Evolutionary conservation across 1,139 yeast species (phyloP).

Genomic region (Blastobotrys malaysiensis): DNA sequence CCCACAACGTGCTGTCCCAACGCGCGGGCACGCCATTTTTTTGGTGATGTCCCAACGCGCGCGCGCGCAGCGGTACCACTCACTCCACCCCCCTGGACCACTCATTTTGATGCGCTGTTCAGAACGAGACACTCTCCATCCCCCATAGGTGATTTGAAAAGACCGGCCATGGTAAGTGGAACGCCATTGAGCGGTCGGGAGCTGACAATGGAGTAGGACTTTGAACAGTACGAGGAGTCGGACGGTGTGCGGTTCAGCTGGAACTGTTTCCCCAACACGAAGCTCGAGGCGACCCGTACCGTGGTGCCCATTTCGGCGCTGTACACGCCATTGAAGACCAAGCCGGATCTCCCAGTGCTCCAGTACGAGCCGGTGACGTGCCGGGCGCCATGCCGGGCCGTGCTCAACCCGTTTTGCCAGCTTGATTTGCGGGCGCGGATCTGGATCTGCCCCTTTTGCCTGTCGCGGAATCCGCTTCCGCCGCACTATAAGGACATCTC

Average conservation of each 20-base stretch:
- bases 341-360: constrained; percentile 75
- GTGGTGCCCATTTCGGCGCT: constrained; percentile 94
- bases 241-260: constrained; percentile 91
- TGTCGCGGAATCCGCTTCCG: constrained; percentile 79
- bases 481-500: constrained; percentile 82
- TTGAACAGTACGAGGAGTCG: constrained; percentile 78
- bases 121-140: neutral
- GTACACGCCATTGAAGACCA: constrained; percentile 83
- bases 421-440: constrained; percentile 75
- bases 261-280: constrained; percentile 85
- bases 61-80: too few relatives aligned
- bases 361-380: constrained; percentile 89
- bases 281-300: constrained; percentile 83
- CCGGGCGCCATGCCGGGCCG: constrained; percentile 76
- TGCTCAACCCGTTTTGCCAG: constrained; percentile 78
- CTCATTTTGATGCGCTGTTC: constrained; percentile 2
- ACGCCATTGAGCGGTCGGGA: neutral
- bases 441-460: constrained; percentile 91
- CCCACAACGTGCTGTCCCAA: too few relatives aligned
- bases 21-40: too few relatives aligned
- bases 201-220: constrained; percentile 40
- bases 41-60: neutral
- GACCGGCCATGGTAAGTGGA: neutral
- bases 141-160: neutral
- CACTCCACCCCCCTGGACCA: too few relatives aligned